A percentile compares a stretch with the other conserved stretches of the same genome.
These are phyloP conservation scores for Kluyveromyces marxianus DNA, from an alignment of 1,139 yeast genomes.

Conservation along the genomic window DNA sequence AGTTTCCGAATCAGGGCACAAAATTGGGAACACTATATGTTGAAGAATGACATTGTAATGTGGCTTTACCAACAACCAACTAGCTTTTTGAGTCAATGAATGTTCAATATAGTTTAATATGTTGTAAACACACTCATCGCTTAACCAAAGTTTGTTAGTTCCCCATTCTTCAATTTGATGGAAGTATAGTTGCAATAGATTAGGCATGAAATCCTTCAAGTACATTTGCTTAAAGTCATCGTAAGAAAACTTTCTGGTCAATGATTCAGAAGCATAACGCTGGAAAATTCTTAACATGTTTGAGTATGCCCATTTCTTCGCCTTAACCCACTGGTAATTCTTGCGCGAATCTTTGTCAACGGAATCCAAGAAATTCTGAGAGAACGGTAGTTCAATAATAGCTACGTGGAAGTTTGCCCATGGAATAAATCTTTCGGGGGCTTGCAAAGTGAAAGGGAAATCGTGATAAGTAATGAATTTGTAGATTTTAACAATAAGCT, in stretches of 20 bases:
- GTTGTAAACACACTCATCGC: slow-evolving; percentile 58
- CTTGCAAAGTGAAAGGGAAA: slow-evolving; percentile 63
- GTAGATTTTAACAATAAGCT: slow-evolving; percentile 67
- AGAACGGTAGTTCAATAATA: slow-evolving; percentile 55
- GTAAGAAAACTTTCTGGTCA: slow-evolving; percentile 46
- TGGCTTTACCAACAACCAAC: slow-evolving; percentile 69
- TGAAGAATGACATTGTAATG: slow-evolving; percentile 58
- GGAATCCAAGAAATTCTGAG: slow-evolving; percentile 38
- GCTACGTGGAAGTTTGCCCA: slow-evolving; percentile 80
- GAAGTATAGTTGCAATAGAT: slow-evolving; percentile 56
- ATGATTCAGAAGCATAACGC: slow-evolving; percentile 54
- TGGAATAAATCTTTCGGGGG: slow-evolving; percentile 45
- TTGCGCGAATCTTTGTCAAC: slow-evolving; percentile 43
- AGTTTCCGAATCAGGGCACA: slow-evolving; percentile 63
- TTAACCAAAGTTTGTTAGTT: slow-evolving; percentile 55
- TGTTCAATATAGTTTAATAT: slow-evolving; percentile 66
- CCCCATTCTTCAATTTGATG: slow-evolving; percentile 72
- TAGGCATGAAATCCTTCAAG: slow-evolving; percentile 59
- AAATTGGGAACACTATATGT: slow-evolving; percentile 71
- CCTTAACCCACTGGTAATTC: slow-evolving; percentile 55
- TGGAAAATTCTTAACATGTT: slow-evolving; percentile 68
- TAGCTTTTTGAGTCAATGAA: slow-evolving; percentile 54
- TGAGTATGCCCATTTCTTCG: slow-evolving; percentile 88
- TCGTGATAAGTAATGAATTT: slow-evolving; percentile 79
- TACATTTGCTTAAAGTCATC: slow-evolving; percentile 44